phyloP scores from a whole-genome alignment of 163 green algal genomes.

The Chlorella variabilis region DNA sequence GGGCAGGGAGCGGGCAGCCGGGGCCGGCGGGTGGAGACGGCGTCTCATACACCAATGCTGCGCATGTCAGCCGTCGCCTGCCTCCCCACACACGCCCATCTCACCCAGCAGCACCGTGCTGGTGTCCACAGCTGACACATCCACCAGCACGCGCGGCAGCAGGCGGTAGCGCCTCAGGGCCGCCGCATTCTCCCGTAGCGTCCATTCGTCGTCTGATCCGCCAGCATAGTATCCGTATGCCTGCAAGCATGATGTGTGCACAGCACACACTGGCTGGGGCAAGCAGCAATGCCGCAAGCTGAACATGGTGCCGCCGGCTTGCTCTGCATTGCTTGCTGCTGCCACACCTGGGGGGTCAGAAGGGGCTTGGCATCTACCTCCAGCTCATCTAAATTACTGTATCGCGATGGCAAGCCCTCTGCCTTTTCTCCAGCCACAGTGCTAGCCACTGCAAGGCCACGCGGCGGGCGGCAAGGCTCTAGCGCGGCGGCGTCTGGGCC shows the following conservation, averaged over 20 bases:
- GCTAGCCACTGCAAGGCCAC: not conserved
- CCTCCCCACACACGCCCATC: not conserved
- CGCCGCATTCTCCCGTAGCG: slow-evolving; percentile 74
- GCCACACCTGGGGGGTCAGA: slow-evolving; percentile 1
- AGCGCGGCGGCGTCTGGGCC: too few species aligned
- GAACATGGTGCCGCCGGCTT: too few species aligned
- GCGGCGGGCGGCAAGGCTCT: too few species aligned
- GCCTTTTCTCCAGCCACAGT: too few species aligned
- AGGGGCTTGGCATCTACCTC: slow-evolving; percentile 37
- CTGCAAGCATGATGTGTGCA: too few species aligned
- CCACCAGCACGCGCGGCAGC: slow-evolving; percentile 80
- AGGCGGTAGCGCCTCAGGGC: slow-evolving; percentile 76
- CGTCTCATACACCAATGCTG: too few species aligned
- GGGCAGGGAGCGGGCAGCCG: too few species aligned
- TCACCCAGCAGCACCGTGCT: slow-evolving; percentile 71
- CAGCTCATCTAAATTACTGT: slow-evolving; percentile 38
- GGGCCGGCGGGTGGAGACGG: too few species aligned
- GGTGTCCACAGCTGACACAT: slow-evolving; percentile 80
- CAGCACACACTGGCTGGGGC: too few species aligned
- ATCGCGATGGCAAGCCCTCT: slow-evolving; percentile 3
- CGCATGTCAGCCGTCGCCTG: too few species aligned
- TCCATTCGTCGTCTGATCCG: slow-evolving; percentile 72
- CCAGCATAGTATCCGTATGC: slow-evolving; percentile 70
- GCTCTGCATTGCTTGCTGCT: too few species aligned
- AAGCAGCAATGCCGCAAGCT: not conserved